These are phyloP conservation scores for Xerocomus brunneocitrinus DNA, from an alignment of 768 basidiomycete species.

Conservation along the genomic window DNA sequence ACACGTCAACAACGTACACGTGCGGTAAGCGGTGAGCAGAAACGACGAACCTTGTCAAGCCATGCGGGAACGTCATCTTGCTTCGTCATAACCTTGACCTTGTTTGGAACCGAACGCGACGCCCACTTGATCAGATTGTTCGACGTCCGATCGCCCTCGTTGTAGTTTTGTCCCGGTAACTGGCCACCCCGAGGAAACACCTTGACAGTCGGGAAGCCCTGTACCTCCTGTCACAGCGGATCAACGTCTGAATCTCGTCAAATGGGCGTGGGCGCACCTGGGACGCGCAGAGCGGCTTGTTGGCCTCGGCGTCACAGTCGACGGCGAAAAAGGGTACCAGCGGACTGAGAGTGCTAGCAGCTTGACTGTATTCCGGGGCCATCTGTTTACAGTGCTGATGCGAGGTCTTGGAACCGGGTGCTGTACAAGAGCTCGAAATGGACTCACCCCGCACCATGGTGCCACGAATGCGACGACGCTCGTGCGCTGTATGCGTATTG, in stretches of 20 bases:
- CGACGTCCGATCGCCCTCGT: slow-evolving; percentile 65
- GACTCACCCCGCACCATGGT: slow-evolving; percentile 85
- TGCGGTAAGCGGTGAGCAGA: neutral
- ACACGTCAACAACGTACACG: neutral
- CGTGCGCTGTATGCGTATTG: slow-evolving; percentile 48
- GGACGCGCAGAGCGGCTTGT: slow-evolving; percentile 78
- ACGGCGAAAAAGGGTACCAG: slow-evolving; percentile 86
- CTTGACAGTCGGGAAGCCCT: slow-evolving; percentile 95
- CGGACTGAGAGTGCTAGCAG: slow-evolving; percentile 73
- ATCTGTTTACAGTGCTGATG: slow-evolving; percentile 72
- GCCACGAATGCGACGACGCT: slow-evolving; percentile 87
- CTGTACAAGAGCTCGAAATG: neutral
- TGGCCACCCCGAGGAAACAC: slow-evolving; percentile 76
- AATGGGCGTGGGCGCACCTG: slow-evolving; percentile 40
- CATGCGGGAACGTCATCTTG: slow-evolving; percentile 59
- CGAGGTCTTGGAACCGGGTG: neutral
- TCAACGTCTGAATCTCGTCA: neutral
- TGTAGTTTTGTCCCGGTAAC: slow-evolving; percentile 59
- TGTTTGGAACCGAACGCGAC: slow-evolving; percentile 66
- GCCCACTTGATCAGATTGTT: slow-evolving; percentile 74
- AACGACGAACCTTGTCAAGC: slow-evolving; percentile 57
- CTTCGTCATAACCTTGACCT: slow-evolving; percentile 56
- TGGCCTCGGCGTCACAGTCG: slow-evolving; percentile 83
- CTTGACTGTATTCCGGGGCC: slow-evolving; percentile 81
- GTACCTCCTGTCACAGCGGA: slow-evolving; percentile 47